Evolutionary conservation across 1,139 yeast species (phyloP).

Genomic region (Suhomyces maxii): DNA sequence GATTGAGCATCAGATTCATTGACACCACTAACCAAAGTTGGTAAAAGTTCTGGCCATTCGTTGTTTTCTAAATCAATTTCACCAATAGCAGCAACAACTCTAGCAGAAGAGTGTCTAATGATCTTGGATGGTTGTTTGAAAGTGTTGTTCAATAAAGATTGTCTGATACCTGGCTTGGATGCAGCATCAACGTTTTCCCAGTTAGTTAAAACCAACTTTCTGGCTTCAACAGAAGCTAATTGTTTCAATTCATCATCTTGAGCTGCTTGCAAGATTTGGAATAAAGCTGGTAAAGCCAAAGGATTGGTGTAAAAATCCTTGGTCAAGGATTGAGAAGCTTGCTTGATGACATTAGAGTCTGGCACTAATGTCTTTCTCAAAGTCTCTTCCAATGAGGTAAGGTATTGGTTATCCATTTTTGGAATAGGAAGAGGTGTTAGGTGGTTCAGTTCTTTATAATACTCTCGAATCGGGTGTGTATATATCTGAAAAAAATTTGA

Average conservation of each 20-base stretch:
- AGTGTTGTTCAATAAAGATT: constrained; percentile 66
- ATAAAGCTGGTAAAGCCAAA: constrained; percentile 73
- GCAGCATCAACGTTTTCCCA: constrained; percentile 66
- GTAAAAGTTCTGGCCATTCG: constrained; percentile 79
- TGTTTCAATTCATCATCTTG: constrained; percentile 66
- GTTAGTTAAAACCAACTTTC: constrained; percentile 71
- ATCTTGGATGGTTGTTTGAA: constrained; percentile 57
- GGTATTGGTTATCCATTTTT: constrained; percentile 66
- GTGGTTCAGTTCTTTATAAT: not conserved
- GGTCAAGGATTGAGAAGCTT: constrained; percentile 75
- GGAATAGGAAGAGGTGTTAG: constrained; percentile 7
- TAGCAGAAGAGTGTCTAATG: constrained; percentile 85
- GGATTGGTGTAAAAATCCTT: constrained; percentile 74
- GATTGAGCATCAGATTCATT: constrained; percentile 59
- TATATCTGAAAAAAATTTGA: constrained; percentile 11
- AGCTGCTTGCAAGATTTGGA: constrained; percentile 75
- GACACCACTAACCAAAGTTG: constrained; percentile 69
- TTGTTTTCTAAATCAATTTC: constrained; percentile 64
- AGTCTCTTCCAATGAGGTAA: constrained; percentile 73
- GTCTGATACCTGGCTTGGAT: constrained; percentile 61
- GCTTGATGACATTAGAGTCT: constrained; percentile 73
- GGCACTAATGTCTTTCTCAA: constrained; percentile 76
- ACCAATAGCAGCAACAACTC: constrained; percentile 87
- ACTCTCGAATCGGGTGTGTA: constrained; percentile 1
- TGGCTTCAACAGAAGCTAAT: constrained; percentile 92